A percentile compares a stretch with the other conserved stretches of the same genome.
phyloP scores from a whole-genome alignment of 495 filamentous ascomycete species.

The Penicillium diatomitis region DNA sequence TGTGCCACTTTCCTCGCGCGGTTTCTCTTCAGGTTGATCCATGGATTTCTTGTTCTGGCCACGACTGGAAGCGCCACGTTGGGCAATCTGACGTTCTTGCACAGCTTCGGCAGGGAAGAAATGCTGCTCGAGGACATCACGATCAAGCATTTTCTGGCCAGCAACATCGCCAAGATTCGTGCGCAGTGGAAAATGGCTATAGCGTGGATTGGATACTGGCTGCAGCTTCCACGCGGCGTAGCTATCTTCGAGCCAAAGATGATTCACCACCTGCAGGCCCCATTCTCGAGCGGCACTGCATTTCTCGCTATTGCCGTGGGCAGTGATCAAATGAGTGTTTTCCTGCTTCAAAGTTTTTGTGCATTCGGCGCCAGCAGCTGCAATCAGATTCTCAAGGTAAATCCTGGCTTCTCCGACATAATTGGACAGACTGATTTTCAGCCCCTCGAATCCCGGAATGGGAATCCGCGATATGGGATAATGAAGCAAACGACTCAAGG shows the following conservation, averaged over 20 bases:
- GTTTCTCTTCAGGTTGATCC: constrained; percentile 12
- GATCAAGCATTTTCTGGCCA: constrained; percentile 69
- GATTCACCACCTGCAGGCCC: constrained; percentile 83
- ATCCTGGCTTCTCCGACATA: constrained; percentile 90
- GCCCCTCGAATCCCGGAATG: constrained; percentile 67
- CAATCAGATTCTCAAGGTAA: constrained; percentile 88
- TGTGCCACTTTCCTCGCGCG: constrained; percentile 9
- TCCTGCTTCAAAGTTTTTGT: constrained; percentile 89
- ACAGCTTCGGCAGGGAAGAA: constrained; percentile 40
- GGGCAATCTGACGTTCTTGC: constrained; percentile 10
- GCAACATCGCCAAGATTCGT: constrained; percentile 92
- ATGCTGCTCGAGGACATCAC: constrained; percentile 40
- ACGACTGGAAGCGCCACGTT: constrained; percentile 28
- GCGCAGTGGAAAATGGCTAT: constrained; percentile 70
- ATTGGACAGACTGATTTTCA: constrained; percentile 82
- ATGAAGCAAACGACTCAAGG: constrained; percentile 70
- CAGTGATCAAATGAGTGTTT: constrained; percentile 93
- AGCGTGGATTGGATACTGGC: constrained; percentile 56
- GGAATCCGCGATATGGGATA: constrained; percentile 71
- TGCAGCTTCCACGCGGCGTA: constrained; percentile 78
- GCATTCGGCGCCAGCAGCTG: constrained; percentile 70
- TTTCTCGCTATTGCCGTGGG: constrained; percentile 80
- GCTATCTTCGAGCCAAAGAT: constrained; percentile 95
- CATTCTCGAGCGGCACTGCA: constrained; percentile 85
- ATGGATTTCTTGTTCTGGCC: constrained; percentile 24